Base-by-base conservation (phyloP, 202 grass and related monocot species). In the Saccharum hybrid region DNA sequence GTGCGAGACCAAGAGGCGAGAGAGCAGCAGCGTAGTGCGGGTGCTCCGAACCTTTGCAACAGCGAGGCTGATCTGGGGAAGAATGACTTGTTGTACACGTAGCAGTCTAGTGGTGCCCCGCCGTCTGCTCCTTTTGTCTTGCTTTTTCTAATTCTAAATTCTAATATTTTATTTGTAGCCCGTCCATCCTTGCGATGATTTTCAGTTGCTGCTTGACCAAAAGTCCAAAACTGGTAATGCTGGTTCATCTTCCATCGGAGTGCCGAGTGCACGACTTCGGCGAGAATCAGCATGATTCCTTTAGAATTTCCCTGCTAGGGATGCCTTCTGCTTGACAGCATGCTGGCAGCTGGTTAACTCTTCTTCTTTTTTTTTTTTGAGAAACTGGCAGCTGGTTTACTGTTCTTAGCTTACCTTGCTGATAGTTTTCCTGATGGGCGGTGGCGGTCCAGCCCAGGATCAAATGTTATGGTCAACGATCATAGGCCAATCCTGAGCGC, bases 11-110 rank as follows among this genome's bases (percentile, higher is more conserved):
- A n/a, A n/a, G n/a, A n/a, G n/a, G n/a, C n/a, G n/a, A n/a, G n/a
- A n/a, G 33, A 2, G 7, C 26, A 59, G 54, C 16, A 19, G 56
- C n/a, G n/a, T 10, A 52, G 49, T 10, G 56, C 56, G n/a, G 56
- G 56, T 60, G n/a, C 56, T 60, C 56, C 7, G 19, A 57, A 57
- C 52, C 34, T 19, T 48, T 81, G 46, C 76, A 11, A n/a, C 64
- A 54, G 60, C 21, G 54, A 66, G 57, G 22, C 43, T 37, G 64
- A 66, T 77, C 46, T 71, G 72, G 72, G 54, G 15, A 13, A 43
- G 78, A 82, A 60, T 31, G 9, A 0, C 77, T 81, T 85, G 36
- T 66, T 56, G 72, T 72, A 40, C 43, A 81, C 81, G 81, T 84
- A 71, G 72, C 72, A 36, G 81, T 34, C 41, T 0, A 26, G 23